Evolutionary conservation across 1,139 yeast species (phyloP), one percentile per base, ranked within the genome.

Genomic region (Starmera stellimalicola): DNA sequence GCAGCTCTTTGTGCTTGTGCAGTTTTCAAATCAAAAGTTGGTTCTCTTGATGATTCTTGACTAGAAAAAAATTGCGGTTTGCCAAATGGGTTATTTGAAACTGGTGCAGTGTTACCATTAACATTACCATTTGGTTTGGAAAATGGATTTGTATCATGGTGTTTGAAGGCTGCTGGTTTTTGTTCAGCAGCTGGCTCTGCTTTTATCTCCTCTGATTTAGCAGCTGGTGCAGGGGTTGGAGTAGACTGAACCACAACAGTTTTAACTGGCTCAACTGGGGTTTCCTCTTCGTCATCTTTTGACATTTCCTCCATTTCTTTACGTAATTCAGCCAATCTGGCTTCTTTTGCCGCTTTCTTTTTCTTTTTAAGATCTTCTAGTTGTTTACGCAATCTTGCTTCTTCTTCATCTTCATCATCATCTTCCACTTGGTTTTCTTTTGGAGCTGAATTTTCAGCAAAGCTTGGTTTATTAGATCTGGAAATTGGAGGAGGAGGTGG

Each of bases 331-430:
- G 50, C 41, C 32, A 40, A 33, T 57, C 64, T 29, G 58, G 70
- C 39, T 57, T 70, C 38, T 56, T 68, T 35, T 55, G 61, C 47
- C 6, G 43, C 43, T 32, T 43, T 46, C 36, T 44, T 48, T 31
- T 46, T 48, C 31, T 36, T 28, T 24, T 40, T 43, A 30, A 45
- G 27, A 9, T 47, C 48, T 25, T 39, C 48, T 2, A 46, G 35
- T 27, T 42, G 48, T 26, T 40, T 35, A 26, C 47, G 47, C 7
- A 46, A 33, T 25, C 34, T 35, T 19, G 28, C 33, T 27, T 46
- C 50, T 18, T 46, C 50, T 19, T 46, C 50, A 37, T 46, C 50
- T 14, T 38, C 48, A 2, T 43, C 48, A 7, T 41, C 47, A 4
- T 38, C 43, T 3, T 11, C 22, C 3, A 9, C 30, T 10, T 27